These are phyloP conservation scores for Malus fusca DNA, from an alignment of 306 rosid species.

Conservation along the genomic window DNA sequence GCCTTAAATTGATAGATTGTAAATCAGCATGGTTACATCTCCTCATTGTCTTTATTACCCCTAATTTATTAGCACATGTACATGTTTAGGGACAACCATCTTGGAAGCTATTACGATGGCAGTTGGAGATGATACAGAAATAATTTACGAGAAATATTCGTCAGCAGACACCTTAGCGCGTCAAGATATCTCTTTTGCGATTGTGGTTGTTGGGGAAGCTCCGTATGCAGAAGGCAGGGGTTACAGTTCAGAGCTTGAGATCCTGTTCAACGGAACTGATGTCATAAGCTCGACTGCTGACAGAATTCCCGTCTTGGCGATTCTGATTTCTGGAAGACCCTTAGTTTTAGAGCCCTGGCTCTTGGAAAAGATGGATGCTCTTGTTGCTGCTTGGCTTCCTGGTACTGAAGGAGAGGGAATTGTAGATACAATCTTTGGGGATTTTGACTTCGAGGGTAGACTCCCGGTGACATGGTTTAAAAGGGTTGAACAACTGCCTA, in stretches of 20 bases:
- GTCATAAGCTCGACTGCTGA: slow-evolving; percentile 53
- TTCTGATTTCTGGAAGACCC: slow-evolving; percentile 83
- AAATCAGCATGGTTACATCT: background rate
- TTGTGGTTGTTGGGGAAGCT: slow-evolving; percentile 75
- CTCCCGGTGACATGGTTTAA: slow-evolving; percentile 78
- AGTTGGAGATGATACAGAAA: slow-evolving; percentile 53
- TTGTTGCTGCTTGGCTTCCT: slow-evolving; percentile 92
- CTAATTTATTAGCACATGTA: background rate
- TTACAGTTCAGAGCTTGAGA: slow-evolving; percentile 46
- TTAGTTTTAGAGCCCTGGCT: slow-evolving; percentile 52
- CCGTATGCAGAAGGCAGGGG: slow-evolving; percentile 70
- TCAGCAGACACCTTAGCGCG: slow-evolving; percentile 40
- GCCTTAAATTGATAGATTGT: background rate
- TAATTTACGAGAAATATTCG: slow-evolving; percentile 45
- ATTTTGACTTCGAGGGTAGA: slow-evolving; percentile 57
- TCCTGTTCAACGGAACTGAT: slow-evolving; percentile 48
- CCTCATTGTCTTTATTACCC: background rate
- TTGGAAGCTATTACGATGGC: slow-evolving; percentile 69
- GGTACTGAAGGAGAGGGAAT: slow-evolving; percentile 81
- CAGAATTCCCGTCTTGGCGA: slow-evolving; percentile 61
- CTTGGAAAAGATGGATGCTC: slow-evolving; percentile 54
- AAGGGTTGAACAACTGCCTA: slow-evolving; percentile 40
- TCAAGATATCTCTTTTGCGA: slow-evolving; percentile 54
- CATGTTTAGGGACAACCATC: slow-evolving; percentile 59
- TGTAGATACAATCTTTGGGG: slow-evolving; percentile 66